Percentiles rank a stretch among this genome's conserved stretches.
These are phyloP conservation scores for Candida sanyaensis DNA, from an alignment of 1,139 yeast genomes.

Conservation along the genomic window DNA sequence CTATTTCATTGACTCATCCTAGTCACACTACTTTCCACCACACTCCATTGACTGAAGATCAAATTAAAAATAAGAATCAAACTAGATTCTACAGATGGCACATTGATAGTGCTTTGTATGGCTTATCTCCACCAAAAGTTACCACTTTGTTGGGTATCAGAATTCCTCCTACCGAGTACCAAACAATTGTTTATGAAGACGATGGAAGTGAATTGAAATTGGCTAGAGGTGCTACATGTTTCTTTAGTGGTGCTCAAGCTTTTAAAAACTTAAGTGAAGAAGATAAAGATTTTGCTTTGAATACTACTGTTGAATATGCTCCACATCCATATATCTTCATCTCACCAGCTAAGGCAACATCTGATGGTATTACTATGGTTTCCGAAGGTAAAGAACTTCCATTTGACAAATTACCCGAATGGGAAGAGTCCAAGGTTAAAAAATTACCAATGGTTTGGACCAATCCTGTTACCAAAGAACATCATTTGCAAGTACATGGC, in stretches of 20 bases:
- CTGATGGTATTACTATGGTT: conserved; percentile 84
- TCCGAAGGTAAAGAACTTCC: conserved; percentile 73
- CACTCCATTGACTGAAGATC: conserved; percentile 57
- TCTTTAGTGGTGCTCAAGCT: conserved; percentile 78
- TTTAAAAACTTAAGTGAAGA: conserved; percentile 64
- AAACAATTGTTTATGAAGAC: conserved; percentile 60
- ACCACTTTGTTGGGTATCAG: conserved; percentile 81
- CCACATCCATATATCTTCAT: conserved; percentile 91
- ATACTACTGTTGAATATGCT: conserved; percentile 80
- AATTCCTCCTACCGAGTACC: conserved; percentile 62
- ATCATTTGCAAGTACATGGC: conserved; percentile 83
- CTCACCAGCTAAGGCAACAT: conserved; percentile 76
- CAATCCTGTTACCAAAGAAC: conserved; percentile 82
- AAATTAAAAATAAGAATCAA: conserved; percentile 57
- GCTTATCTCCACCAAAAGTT: conserved; percentile 79
- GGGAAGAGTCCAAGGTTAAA: conserved; percentile 79
- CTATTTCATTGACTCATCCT: conserved; percentile 72
- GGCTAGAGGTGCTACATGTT: conserved; percentile 86
- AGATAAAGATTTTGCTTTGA: conserved; percentile 71
- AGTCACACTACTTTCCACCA: conserved; percentile 81
- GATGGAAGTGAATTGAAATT: conserved; percentile 62
- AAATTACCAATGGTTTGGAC: conserved; percentile 88
- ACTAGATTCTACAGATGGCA: conserved; percentile 93
- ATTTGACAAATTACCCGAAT: conserved; percentile 68
- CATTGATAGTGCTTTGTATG: conserved; percentile 86